Conservation (phyloP, 192 early-diverging fungal genomes). For the Backusella morwellensis region DNA sequence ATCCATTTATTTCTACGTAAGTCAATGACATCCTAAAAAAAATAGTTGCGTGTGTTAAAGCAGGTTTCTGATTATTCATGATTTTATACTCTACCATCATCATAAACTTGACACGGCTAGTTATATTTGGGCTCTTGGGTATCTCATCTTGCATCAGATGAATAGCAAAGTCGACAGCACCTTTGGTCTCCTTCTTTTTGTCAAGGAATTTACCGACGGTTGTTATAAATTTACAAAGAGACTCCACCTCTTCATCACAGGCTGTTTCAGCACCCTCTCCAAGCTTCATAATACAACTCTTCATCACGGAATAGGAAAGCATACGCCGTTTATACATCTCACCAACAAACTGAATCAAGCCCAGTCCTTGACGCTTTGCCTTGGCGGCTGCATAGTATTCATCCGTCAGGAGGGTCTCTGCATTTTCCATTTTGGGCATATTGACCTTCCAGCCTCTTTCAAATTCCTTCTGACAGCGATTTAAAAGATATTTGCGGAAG, state of each 20-base stretch:
- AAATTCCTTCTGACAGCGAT: slow-evolving; percentile 95
- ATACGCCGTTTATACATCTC: slow-evolving; percentile 91
- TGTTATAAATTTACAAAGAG: slow-evolving; percentile 86
- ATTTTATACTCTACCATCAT: slow-evolving; percentile 36
- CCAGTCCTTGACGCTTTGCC: slow-evolving; percentile 94
- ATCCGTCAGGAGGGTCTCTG: slow-evolving; percentile 64
- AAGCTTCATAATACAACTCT: slow-evolving; percentile 83
- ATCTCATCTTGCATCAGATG: slow-evolving; percentile 69
- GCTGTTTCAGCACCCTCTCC: slow-evolving; percentile 68
- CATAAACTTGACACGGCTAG: slow-evolving; percentile 92
- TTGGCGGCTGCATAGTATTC: slow-evolving; percentile 86
- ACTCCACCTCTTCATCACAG: slow-evolving; percentile 95
- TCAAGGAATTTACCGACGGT: slow-evolving; percentile 88
- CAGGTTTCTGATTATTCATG: not conserved
- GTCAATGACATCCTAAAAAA: slow-evolving; percentile 50
- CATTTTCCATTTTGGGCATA: slow-evolving; percentile 62
- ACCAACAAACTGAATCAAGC: slow-evolving; percentile 92
- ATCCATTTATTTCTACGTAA: slow-evolving; percentile 76
- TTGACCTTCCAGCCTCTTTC: slow-evolving; percentile 87
- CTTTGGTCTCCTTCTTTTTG: slow-evolving; percentile 50
- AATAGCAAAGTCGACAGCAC: slow-evolving; percentile 80
- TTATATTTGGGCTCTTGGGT: slow-evolving; percentile 63
- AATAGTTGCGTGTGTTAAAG: not conserved
- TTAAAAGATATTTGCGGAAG: slow-evolving; percentile 92
- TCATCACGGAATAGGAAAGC: slow-evolving; percentile 95